Conservation (phyloP, 176 grass and related monocot species). For the Lolium multiflorum region DNA sequence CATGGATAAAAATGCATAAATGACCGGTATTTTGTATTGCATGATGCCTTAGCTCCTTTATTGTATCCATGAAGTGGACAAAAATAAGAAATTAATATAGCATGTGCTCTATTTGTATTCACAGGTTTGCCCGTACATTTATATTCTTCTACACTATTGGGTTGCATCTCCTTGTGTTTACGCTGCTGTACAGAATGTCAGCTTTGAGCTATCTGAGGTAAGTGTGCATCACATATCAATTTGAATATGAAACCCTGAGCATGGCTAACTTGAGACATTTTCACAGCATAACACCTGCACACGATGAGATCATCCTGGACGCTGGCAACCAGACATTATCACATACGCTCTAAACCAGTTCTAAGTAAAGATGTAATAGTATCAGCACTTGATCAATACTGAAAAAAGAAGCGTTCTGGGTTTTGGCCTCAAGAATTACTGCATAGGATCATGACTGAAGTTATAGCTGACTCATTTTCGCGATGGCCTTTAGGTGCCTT, state of each 20-base stretch:
- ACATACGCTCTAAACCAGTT: conserved; percentile 43
- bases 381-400: conserved; percentile 22
- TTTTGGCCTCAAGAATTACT: conserved; percentile 43
- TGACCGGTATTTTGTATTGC: too few species aligned
- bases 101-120: conserved; percentile 28
- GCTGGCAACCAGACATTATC: conserved; percentile 81
- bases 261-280: conserved; percentile 37
- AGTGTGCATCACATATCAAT: conserved; percentile 11
- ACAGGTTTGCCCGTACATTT: conserved; percentile 94
- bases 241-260: conserved; percentile 34
- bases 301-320: conserved; percentile 76
- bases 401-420: conserved; percentile 17
- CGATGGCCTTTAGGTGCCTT: conserved; percentile 26
- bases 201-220: conserved; percentile 93
- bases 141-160: conserved; percentile 99
- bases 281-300: conserved; percentile 61
- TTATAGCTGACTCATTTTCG: conserved; percentile 37
- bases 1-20: too few species aligned
- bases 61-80: too few species aligned
- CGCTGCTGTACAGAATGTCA: conserved; percentile 98
- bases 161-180: conserved; percentile 98
- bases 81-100: too few species aligned
- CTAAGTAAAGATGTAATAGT: conserved; percentile 20
- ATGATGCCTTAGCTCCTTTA: too few species aligned
- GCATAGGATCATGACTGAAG: conserved; percentile 42